A percentile compares a stretch with the other conserved stretches of the same genome.
phyloP scores from a whole-genome alignment of 257 asterid species.

The Gardenia jasminoides region DNA sequence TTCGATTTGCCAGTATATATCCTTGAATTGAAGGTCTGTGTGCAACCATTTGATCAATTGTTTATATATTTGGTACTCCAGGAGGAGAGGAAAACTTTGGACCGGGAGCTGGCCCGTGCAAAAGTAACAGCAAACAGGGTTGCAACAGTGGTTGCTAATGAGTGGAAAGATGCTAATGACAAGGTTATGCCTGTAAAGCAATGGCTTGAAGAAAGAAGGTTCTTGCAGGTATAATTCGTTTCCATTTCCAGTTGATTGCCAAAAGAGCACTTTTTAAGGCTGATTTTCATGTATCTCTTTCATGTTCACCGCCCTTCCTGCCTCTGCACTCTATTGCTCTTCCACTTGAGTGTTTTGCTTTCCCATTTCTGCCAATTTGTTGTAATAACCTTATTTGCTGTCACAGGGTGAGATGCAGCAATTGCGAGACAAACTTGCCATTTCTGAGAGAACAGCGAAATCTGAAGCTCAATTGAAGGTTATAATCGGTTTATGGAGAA shows the following conservation, averaged over 20 bases:
- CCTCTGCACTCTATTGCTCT: constrained; percentile 1
- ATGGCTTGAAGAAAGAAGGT: constrained; percentile 96
- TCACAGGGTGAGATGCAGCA: constrained; percentile 96
- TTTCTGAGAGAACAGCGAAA: constrained; percentile 78
- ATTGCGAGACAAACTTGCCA: constrained; percentile 86
- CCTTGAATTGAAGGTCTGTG: constrained; percentile 17
- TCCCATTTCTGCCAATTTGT: neutral
- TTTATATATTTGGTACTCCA: constrained; percentile 27
- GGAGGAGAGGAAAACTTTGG: constrained; percentile 98
- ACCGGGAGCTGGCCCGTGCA: constrained; percentile 97
- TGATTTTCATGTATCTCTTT: neutral
- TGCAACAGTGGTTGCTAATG: constrained; percentile 97
- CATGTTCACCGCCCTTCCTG: neutral
- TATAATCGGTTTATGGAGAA: constrained; percentile 20
- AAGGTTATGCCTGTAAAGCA: constrained; percentile 99
- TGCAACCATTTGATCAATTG: constrained; percentile 9
- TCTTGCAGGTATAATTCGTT: constrained; percentile 59
- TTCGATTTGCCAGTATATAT: neutral
- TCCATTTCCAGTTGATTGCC: constrained; percentile 7
- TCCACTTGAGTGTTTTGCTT: neutral
- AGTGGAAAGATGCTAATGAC: constrained; percentile 97
- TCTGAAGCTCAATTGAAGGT: constrained; percentile 94
- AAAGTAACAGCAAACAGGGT: constrained; percentile 98
- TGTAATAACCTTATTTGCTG: constrained; percentile 10
- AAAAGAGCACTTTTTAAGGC: neutral